A percentile compares a stretch with the other conserved stretches of the same genome.
phyloP scores from a whole-genome alignment of 306 rosid species.

The Mimosa pudica region DNA sequence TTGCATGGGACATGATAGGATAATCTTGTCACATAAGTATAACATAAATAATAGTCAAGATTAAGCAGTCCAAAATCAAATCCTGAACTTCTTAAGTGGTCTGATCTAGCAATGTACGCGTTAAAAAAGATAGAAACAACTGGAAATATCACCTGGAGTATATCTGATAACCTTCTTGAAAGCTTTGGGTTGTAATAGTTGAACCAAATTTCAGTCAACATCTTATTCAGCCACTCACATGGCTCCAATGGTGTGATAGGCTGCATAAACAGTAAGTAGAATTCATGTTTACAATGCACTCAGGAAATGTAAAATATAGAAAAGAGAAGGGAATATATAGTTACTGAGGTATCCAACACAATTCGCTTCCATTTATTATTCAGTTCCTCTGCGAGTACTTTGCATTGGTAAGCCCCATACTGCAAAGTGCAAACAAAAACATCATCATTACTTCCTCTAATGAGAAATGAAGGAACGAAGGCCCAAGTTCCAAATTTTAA shows the following conservation, averaged over 20 bases:
- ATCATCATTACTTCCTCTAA: constrained; percentile 7
- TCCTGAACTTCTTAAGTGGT: too few relatives aligned
- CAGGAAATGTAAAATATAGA: constrained; percentile 19
- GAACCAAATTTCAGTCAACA: constrained; percentile 76
- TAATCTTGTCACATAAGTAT: not conserved
- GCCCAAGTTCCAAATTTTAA: constrained; percentile 14
- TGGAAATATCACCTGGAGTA: constrained; percentile 65
- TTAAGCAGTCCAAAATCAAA: not conserved
- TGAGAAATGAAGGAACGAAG: not conserved
- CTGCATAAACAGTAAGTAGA: constrained; percentile 45
- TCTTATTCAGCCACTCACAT: constrained; percentile 83
- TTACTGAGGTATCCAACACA: constrained; percentile 65
- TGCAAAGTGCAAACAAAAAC: constrained; percentile 62
- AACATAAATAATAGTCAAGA: not conserved
- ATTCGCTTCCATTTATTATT: constrained; percentile 81
- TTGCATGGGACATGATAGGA: not conserved
- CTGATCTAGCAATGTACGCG: not conserved
- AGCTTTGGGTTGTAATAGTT: constrained; percentile 67
- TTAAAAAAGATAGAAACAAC: constrained; percentile 10
- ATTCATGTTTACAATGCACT: constrained; percentile 29
- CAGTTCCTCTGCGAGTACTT: constrained; percentile 71
- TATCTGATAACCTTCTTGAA: constrained; percentile 61
- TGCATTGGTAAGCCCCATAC: constrained; percentile 73
- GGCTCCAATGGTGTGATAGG: constrained; percentile 84
- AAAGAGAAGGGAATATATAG: constrained; percentile 21